Evolutionary conservation across 2,329 filamentous ascomycete species (phyloP).

Genomic region (Chaetomium olivaceum): DNA sequence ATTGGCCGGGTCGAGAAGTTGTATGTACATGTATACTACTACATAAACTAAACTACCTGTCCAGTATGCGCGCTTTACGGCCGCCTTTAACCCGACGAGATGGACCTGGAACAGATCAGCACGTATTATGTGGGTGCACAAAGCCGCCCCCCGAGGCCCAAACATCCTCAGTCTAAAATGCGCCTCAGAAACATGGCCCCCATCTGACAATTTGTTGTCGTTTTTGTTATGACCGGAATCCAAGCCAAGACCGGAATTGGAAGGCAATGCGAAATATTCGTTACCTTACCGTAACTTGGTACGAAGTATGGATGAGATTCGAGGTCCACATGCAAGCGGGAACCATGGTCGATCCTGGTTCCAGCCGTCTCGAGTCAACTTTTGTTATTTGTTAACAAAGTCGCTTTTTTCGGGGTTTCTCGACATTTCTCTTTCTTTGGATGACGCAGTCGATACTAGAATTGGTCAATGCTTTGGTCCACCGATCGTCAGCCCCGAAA

Average conservation of each 20-base stretch:
- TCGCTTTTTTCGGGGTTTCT: not conserved
- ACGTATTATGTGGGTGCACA: constrained; percentile 4
- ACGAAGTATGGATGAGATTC: not conserved
- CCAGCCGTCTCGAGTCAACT: not conserved
- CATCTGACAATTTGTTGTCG: not conserved
- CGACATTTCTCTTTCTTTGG: not conserved
- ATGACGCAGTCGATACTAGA: constrained; percentile 13
- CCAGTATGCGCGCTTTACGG: not conserved
- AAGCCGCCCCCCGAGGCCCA: not conserved
- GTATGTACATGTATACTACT: not conserved
- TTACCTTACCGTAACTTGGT: not conserved
- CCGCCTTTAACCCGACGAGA: not conserved
- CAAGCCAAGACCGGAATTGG: not conserved
- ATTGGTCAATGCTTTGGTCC: constrained; percentile 1
- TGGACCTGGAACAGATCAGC: not conserved
- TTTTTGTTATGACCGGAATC: not conserved
- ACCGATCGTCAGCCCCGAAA: not conserved
- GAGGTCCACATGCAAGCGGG: not conserved
- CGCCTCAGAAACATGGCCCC: not conserved
- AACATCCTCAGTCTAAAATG: not conserved
- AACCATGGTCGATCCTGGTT: not conserved
- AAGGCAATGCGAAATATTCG: not conserved
- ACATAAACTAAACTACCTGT: not conserved
- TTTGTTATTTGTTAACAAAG: not conserved
- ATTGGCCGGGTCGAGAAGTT: not conserved